A percentile compares a stretch with the other conserved stretches of the same genome.
Conservation (phyloP, 371 early-diverging fungal genomes). For the Fennellomyces sp. region DNA sequence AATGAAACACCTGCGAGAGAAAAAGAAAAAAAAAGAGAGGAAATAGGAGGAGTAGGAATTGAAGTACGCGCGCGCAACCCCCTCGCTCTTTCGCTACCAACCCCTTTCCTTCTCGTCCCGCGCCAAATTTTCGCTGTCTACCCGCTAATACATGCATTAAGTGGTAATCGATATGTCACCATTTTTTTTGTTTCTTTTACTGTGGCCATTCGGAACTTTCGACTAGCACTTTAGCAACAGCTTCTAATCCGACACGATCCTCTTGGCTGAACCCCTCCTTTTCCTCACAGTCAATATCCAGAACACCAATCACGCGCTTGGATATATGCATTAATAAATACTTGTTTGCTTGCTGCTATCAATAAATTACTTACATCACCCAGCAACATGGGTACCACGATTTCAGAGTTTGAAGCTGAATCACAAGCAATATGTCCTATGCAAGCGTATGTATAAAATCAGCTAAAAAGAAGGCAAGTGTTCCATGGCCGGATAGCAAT, state of each 20-base stretch:
- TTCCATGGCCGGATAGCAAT: too few relatives aligned
- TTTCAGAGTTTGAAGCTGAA: slow-evolving; percentile 83
- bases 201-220: slow-evolving; percentile 63
- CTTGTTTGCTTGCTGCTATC: neutral
- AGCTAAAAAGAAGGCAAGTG: too few relatives aligned
- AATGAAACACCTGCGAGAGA: slow-evolving; percentile 1
- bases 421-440: slow-evolving; percentile 97
- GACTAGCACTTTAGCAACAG: slow-evolving; percentile 64
- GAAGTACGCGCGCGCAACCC: neutral
- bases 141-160: too few relatives aligned
- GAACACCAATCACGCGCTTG: slow-evolving; percentile 73
- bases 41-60: too few relatives aligned
- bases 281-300: slow-evolving; percentile 86
- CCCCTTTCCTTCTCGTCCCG: neutral
- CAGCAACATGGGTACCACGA: slow-evolving; percentile 84
- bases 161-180: too few relatives aligned
- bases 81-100: too few relatives aligned
- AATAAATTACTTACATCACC: slow-evolving; percentile 38
- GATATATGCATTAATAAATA: neutral
- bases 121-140: too few relatives aligned
- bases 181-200: neutral
- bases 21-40: slow-evolving; percentile 6
- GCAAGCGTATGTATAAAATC: too few relatives aligned
- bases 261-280: slow-evolving; percentile 76
- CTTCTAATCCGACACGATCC: slow-evolving; percentile 75